Percentiles rank a stretch among this genome's conserved stretches.
Conservation (phyloP, 192 early-diverging fungal species). For the Cladochytrium replicatum region DNA sequence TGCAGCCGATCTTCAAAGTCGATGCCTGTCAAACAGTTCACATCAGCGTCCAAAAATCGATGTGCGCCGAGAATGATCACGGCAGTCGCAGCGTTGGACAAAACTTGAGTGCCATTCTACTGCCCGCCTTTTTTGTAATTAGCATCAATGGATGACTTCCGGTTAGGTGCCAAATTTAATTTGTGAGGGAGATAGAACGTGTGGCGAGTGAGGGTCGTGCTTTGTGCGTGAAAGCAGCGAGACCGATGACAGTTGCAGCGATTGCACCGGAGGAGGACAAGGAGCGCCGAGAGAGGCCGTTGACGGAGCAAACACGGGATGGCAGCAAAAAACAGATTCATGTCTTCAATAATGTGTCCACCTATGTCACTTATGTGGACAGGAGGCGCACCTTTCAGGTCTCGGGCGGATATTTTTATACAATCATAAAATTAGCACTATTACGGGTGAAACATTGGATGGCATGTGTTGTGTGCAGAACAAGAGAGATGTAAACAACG, state of each 20-base stretch:
- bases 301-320: constrained; percentile 28
- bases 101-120: constrained; percentile 46
- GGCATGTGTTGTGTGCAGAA: too few relatives aligned
- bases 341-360: too few relatives aligned
- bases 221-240: constrained; percentile 62
- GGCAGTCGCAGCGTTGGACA: constrained; percentile 43
- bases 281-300: constrained; percentile 60
- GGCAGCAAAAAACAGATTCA: constrained; percentile 37
- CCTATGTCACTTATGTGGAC: too few relatives aligned
- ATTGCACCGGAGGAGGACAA: constrained; percentile 57
- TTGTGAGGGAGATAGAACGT: constrained; percentile 63
- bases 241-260: constrained; percentile 62
- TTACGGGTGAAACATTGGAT: too few relatives aligned
- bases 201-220: constrained; percentile 55
- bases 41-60: too few relatives aligned
- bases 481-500: too few relatives aligned
- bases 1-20: constrained; percentile 21
- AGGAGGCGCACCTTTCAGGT: too few relatives aligned
- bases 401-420: too few relatives aligned
- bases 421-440: too few relatives aligned
- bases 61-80: constrained; percentile 26
- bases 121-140: constrained; percentile 28
- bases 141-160: constrained; percentile 6
- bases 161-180: constrained; percentile 24
- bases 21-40: constrained; percentile 24